Conservation (phyloP, 345 rosid species). For the Iberis pinnata region DNA sequence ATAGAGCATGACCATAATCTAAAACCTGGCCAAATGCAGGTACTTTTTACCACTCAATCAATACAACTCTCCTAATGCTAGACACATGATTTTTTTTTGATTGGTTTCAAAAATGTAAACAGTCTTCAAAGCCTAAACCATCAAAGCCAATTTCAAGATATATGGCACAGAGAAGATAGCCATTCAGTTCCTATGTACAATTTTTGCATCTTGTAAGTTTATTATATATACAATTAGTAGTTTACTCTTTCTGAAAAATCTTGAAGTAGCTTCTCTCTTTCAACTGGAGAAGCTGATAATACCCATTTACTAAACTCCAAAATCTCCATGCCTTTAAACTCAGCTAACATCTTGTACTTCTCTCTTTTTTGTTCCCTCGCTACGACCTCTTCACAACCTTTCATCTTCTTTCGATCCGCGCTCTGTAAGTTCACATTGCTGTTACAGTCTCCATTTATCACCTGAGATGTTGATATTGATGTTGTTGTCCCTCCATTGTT, state of each 20-base stretch:
- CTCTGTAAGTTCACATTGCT: conserved; percentile 11
- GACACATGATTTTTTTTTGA: conserved; percentile 2
- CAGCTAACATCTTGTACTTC: conserved; percentile 46
- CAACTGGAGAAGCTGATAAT: conserved; percentile 41
- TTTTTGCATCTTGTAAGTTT: conserved; percentile 16
- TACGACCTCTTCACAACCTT: conserved; percentile 24
- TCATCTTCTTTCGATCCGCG: conserved; percentile 19
- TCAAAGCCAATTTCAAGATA: conserved; percentile 77
- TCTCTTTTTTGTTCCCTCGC: conserved; percentile 37
- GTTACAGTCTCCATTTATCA: background rate
- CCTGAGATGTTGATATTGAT: conserved; percentile 13
- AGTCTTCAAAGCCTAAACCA: conserved; percentile 47
- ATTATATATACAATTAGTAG: conserved; percentile 4
- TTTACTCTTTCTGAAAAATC: conserved; percentile 15
- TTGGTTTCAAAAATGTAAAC: conserved; percentile 23
- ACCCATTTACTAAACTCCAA: conserved; percentile 77
- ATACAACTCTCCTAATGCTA: background rate
- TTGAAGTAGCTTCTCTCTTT: conserved; percentile 44
- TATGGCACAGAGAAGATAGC: conserved; percentile 61
- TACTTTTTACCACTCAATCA: conserved; percentile 17
- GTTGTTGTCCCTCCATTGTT: conserved; percentile 36
- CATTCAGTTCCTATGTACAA: background rate
- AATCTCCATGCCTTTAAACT: conserved; percentile 58
- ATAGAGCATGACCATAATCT: no score
- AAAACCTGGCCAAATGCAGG: conserved; percentile 38